Conservation (phyloP, 2,329 filamentous ascomycete species). For the Fusarium mangiferae region DNA sequence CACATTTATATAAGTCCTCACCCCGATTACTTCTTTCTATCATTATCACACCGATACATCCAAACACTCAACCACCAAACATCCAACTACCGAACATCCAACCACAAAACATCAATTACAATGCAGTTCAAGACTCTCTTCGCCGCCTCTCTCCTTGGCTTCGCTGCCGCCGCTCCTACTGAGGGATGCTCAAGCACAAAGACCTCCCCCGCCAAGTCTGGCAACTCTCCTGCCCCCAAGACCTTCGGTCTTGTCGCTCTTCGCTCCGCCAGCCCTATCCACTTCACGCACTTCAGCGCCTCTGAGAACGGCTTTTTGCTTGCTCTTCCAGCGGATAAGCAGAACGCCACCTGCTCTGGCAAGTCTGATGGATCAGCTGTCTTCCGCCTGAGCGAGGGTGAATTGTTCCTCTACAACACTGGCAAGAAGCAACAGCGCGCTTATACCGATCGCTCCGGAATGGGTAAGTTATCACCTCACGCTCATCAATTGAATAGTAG, state of each 20-base stretch:
- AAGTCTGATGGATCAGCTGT: conserved; percentile 54
- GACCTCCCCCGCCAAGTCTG: conserved; percentile 22
- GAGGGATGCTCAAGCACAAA: background rate
- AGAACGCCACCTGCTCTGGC: conserved; percentile 61
- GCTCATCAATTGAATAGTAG: rapidly evolving
- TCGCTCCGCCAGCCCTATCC: conserved; percentile 59
- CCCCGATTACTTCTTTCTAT: background rate
- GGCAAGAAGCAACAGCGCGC: conserved; percentile 57
- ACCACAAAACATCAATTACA: conserved; percentile 5
- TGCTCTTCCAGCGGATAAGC: conserved; percentile 47
- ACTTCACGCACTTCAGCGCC: conserved; percentile 59
- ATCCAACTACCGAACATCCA: too few species aligned
- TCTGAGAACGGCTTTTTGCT: conserved; percentile 56
- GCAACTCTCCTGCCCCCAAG: background rate
- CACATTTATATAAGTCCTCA: conserved; percentile 12
- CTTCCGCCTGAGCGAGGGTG: conserved; percentile 57
- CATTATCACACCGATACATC: background rate
- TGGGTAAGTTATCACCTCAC: conserved; percentile 55
- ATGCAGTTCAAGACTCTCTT: conserved; percentile 44
- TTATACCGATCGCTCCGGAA: conserved; percentile 67
- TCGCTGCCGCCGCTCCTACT: conserved; percentile 21
- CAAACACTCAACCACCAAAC: too few species aligned
- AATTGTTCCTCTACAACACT: conserved; percentile 58
- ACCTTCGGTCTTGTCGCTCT: conserved; percentile 61
- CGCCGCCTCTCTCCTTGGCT: conserved; percentile 22